These are phyloP conservation scores for Mollisiaceae sp. DNA, from an alignment of 2,329 filamentous ascomycete species.

Conservation along the genomic window DNA sequence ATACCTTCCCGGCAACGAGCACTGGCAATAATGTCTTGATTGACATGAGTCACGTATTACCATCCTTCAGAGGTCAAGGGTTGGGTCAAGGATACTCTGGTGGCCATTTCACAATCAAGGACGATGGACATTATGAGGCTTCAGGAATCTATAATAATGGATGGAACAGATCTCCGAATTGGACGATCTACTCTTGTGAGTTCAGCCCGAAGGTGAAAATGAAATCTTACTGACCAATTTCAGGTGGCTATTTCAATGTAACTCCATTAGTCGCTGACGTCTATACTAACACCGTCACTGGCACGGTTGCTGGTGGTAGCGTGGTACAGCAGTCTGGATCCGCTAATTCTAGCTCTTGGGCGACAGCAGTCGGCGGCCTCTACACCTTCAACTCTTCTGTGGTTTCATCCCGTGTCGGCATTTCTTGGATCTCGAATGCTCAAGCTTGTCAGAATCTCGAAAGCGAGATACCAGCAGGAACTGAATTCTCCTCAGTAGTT, in stretches of 20 bases:
- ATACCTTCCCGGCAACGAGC: slow-evolving; percentile 59
- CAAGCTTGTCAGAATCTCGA: slow-evolving; percentile 54
- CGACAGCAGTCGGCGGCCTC: slow-evolving; percentile 51
- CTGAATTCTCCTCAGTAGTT: slow-evolving; percentile 47
- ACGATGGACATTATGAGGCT: slow-evolving; percentile 61
- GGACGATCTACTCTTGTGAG: slow-evolving; percentile 65
- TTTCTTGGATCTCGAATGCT: slow-evolving; percentile 54
- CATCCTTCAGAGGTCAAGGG: slow-evolving; percentile 64
- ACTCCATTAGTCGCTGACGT: slow-evolving; percentile 28
- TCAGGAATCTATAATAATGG: slow-evolving; percentile 68
- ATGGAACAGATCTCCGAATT: slow-evolving; percentile 67
- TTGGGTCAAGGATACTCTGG: slow-evolving; percentile 66
- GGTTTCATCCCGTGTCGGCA: slow-evolving; percentile 55
- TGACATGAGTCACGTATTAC: slow-evolving; percentile 57
- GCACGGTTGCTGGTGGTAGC: slow-evolving; percentile 40
- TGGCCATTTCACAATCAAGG: slow-evolving; percentile 60
- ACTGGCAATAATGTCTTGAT: slow-evolving; percentile 32
- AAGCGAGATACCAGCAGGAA: slow-evolving; percentile 50
- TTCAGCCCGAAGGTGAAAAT: slow-evolving; percentile 40
- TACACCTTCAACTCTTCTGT: slow-evolving; percentile 43
- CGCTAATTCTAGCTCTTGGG: slow-evolving; percentile 42
- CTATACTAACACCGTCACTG: slow-evolving; percentile 40
- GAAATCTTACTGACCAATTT: slow-evolving; percentile 11
- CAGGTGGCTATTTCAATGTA: slow-evolving; percentile 37
- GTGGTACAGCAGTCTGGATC: slow-evolving; percentile 38